phyloP scores from a whole-genome alignment of 2,329 filamentous ascomycete genomes.

The Microascus cirrosus region DNA sequence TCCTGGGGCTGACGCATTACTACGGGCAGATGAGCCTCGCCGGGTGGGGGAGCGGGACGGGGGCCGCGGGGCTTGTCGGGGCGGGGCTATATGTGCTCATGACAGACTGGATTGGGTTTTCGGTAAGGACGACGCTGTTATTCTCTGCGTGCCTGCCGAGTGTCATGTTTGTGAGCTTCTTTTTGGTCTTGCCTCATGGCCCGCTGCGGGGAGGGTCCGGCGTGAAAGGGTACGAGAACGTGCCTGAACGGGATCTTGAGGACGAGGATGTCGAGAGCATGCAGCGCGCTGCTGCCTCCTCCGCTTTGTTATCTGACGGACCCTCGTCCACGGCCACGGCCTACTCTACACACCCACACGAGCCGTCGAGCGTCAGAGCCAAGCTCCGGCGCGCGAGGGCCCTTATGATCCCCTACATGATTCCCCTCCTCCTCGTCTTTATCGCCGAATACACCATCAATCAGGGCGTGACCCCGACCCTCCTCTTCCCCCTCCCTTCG shows the following conservation, averaged over 20 bases:
- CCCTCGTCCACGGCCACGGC: conserved; percentile 26
- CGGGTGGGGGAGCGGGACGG: conserved; percentile 86
- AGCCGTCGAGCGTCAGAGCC: conserved; percentile 22
- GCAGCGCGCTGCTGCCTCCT: conserved; percentile 27
- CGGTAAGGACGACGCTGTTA: conserved; percentile 63
- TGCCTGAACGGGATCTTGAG: conserved; percentile 30
- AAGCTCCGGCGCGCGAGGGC: conserved; percentile 55
- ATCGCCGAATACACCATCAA: conserved; percentile 94
- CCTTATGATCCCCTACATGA: conserved; percentile 74
- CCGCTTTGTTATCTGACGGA: conserved; percentile 35
- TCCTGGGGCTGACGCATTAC: conserved; percentile 83
- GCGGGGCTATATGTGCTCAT: conserved; percentile 80
- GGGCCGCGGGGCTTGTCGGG: conserved; percentile 76
- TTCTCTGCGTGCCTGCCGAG: conserved; percentile 68
- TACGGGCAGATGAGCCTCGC: conserved; percentile 82
- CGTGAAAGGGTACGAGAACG: conserved; percentile 40
- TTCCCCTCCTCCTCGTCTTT: conserved; percentile 85
- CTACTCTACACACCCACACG: conserved; percentile 18
- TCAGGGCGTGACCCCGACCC: conserved; percentile 80
- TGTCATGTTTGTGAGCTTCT: conserved; percentile 81
- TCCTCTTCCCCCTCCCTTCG: conserved; percentile 68
- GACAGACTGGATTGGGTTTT: conserved; percentile 69
- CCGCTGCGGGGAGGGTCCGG: conserved; percentile 40
- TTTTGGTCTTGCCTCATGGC: conserved; percentile 61
- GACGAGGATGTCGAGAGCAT: conserved; percentile 23